Evolutionary conservation across 2,329 filamentous ascomycete species (phyloP).

Genomic region (Fusarium sp.): DNA sequence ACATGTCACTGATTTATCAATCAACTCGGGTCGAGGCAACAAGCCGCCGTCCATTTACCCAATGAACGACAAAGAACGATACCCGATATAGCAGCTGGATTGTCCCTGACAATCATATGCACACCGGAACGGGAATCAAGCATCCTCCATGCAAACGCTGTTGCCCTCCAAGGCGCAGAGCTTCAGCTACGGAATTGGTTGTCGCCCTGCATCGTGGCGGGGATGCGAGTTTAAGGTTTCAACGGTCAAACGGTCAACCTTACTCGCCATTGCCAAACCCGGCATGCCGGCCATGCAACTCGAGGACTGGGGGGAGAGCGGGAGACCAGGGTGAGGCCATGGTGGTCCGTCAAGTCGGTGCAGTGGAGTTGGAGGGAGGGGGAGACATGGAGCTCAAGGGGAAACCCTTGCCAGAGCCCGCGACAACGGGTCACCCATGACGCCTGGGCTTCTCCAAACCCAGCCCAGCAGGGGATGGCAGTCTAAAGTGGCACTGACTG

Average conservation of each 20-base stretch:
- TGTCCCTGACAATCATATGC: background rate
- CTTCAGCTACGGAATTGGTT: background rate
- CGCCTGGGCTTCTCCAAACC: conserved; percentile 26
- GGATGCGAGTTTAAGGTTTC: conserved; percentile 31
- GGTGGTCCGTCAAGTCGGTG: conserved; percentile 39
- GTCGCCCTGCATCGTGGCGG: conserved; percentile 17
- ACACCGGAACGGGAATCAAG: background rate
- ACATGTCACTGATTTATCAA: background rate
- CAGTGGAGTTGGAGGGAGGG: conserved; percentile 40
- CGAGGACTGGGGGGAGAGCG: conserved; percentile 26
- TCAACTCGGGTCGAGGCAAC: background rate
- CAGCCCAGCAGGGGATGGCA: conserved; percentile 36
- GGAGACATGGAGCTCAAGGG: conserved; percentile 33
- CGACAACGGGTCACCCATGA: conserved; percentile 37
- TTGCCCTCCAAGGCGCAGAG: background rate
- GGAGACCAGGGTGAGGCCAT: conserved; percentile 43
- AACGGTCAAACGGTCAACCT: conserved; percentile 38
- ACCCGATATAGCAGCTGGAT: background rate
- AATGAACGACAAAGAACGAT: background rate
- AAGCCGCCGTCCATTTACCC: background rate
- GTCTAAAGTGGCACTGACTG: conserved; percentile 34
- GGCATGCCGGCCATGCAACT: conserved; percentile 37
- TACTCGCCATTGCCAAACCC: conserved; percentile 23
- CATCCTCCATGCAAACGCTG: background rate
- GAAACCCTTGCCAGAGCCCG: conserved; percentile 42